These are phyloP conservation scores for Pestalotiopsis sp. DNA, from an alignment of 2,329 filamentous ascomycete species.

Conservation along the genomic window DNA sequence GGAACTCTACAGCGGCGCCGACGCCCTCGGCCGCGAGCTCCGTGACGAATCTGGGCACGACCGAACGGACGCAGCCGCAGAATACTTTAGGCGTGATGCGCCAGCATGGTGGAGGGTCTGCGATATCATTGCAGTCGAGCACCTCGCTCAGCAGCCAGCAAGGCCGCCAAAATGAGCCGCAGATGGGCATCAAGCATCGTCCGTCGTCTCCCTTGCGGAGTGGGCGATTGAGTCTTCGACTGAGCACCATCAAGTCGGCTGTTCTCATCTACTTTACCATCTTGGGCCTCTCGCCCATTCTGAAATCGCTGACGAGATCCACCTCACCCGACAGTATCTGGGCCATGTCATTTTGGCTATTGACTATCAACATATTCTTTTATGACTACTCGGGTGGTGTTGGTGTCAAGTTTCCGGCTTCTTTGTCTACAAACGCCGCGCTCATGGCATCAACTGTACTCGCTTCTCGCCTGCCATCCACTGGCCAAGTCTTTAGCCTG, in stretches of 20 bases:
- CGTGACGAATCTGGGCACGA: slow-evolving; percentile 43
- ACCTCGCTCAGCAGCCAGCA: slow-evolving; percentile 35
- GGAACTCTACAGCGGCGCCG: slow-evolving; percentile 25
- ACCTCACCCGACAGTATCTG: slow-evolving; percentile 95
- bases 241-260: slow-evolving; percentile 89
- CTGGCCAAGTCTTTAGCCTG: slow-evolving; percentile 91
- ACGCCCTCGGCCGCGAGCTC: slow-evolving; percentile 47
- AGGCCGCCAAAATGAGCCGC: slow-evolving; percentile 32
- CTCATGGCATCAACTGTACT: slow-evolving; percentile 96
- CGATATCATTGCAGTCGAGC: slow-evolving; percentile 56
- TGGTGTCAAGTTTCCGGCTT: slow-evolving; percentile 68
- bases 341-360: slow-evolving; percentile 92
- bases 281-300: slow-evolving; percentile 88
- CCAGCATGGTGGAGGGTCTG: slow-evolving; percentile 57
- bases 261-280: slow-evolving; percentile 91
- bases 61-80: slow-evolving; percentile 29
- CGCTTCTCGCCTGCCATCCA: slow-evolving; percentile 84
- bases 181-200: slow-evolving; percentile 35
- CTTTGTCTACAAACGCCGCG: slow-evolving; percentile 89
- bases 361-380: slow-evolving; percentile 95
- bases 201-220: slow-evolving; percentile 37
- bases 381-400: slow-evolving; percentile 88
- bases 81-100: slow-evolving; percentile 35
- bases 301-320: slow-evolving; percentile 93
- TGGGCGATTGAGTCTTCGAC: slow-evolving; percentile 50